Conservation (phyloP, 805 yeast genomes). For the Lachancea sp. region DNA sequence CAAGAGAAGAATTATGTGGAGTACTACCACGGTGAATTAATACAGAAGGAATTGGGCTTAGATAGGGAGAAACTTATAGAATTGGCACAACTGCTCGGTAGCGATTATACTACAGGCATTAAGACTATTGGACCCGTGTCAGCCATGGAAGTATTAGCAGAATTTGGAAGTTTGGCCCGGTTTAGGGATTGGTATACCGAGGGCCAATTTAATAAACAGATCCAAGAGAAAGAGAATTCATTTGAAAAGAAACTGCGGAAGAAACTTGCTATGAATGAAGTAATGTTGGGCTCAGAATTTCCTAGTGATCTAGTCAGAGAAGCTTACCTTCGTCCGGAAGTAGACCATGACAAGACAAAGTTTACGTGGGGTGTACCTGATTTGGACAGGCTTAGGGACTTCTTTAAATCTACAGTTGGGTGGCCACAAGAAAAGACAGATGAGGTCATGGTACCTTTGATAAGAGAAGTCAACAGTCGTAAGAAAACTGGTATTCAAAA, state of each 20-base stretch:
- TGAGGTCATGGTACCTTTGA: constrained; percentile 78
- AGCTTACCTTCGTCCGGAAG: constrained; percentile 77
- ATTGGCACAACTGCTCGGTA: constrained; percentile 78
- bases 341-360: constrained; percentile 69
- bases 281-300: constrained; percentile 53
- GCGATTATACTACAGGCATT: constrained; percentile 92
- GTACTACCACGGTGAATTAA: constrained; percentile 55
- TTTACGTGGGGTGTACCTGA: constrained; percentile 92
- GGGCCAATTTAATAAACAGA: constrained; percentile 38
- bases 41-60: constrained; percentile 61
- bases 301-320: constrained; percentile 64
- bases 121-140: constrained; percentile 92
- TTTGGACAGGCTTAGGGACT: constrained; percentile 68
- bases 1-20: constrained; percentile 90
- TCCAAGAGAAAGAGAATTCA: constrained; percentile 38
- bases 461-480: constrained; percentile 67
- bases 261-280: constrained; percentile 46
- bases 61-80: constrained; percentile 61
- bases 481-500: constrained; percentile 49
- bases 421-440: constrained; percentile 77
- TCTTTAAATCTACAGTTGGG: constrained; percentile 61
- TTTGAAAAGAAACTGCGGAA: constrained; percentile 54
- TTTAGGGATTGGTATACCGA: constrained; percentile 39
- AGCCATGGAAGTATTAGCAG: constrained; percentile 85
- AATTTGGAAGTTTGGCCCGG: constrained; percentile 47